These are phyloP conservation scores for Neophaeococcomyces aloes DNA, from an alignment of 2,329 filamentous ascomycete genomes.

Conservation along the genomic window DNA sequence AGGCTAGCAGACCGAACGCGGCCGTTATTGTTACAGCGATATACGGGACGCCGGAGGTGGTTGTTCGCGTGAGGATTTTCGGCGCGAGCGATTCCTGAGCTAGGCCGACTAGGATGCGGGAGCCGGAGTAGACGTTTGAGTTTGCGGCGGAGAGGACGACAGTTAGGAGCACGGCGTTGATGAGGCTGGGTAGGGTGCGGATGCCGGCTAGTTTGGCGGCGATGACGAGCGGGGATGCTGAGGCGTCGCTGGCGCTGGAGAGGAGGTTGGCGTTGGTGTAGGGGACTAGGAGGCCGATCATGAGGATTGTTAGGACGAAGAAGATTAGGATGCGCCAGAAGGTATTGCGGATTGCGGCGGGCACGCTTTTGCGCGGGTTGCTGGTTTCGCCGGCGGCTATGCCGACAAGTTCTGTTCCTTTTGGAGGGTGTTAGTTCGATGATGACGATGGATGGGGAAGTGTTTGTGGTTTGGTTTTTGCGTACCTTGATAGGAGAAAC, in stretches of 20 bases:
- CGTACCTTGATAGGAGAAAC: slow-evolving; percentile 44
- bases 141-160: slow-evolving; percentile 62
- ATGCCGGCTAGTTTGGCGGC: slow-evolving; percentile 33
- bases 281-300: slow-evolving; percentile 27
- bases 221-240: slow-evolving; percentile 42
- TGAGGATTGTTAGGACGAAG: slow-evolving; percentile 35
- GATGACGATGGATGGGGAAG: slow-evolving; percentile 22
- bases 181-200: slow-evolving; percentile 54
- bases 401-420: slow-evolving; percentile 41
- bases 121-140: slow-evolving; percentile 49
- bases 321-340: slow-evolving; percentile 48
- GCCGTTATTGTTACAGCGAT: slow-evolving; percentile 46
- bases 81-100: slow-evolving; percentile 43
- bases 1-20: slow-evolving; percentile 34
- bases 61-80: slow-evolving; percentile 41
- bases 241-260: slow-evolving; percentile 25
- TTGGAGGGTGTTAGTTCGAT: slow-evolving; percentile 39
- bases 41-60: slow-evolving; percentile 46
- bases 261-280: slow-evolving; percentile 24
- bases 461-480: too few species aligned
- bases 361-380: slow-evolving; percentile 44
- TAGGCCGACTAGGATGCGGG: slow-evolving; percentile 41
- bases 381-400: slow-evolving; percentile 47
- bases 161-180: slow-evolving; percentile 67
- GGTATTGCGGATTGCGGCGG: slow-evolving; percentile 44